A percentile compares a stretch with the other conserved stretches of the same genome.
Evolutionary conservation across 176 grass and related monocot species (phyloP).

Genomic region (Ampelocalamus luodianensis): DNA sequence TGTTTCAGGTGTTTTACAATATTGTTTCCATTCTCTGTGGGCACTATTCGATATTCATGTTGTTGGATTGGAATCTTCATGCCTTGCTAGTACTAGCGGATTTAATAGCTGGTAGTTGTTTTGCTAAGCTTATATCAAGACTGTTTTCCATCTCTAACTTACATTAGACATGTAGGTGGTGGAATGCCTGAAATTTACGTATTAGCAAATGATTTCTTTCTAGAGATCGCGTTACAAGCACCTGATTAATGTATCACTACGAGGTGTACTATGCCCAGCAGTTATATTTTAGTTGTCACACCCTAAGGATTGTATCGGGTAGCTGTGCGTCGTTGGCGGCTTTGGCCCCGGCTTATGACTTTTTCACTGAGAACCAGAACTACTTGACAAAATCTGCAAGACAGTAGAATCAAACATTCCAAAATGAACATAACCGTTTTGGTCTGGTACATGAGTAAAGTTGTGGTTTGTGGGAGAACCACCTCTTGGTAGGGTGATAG

Average conservation of each 20-base stretch:
- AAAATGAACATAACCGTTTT: no score
- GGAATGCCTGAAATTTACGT: not conserved
- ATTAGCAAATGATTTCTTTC: conserved; percentile 1
- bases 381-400: no score
- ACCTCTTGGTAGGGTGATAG: no score
- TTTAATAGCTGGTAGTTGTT: not conserved
- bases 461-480: no score
- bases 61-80: not conserved
- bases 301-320: no score
- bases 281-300: not conserved
- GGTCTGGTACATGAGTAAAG: no score
- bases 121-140: not conserved
- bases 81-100: not conserved
- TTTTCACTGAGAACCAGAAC: no score
- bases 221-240: not conserved
- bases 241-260: not conserved
- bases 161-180: not conserved
- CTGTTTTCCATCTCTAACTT: not conserved
- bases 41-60: not conserved
- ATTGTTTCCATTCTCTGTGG: not conserved
- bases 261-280: not conserved
- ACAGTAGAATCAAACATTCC: no score
- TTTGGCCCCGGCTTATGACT: no score
- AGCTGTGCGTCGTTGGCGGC: no score
- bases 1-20: not conserved